Percentiles rank a stretch among this genome's conserved stretches.
phyloP scores from a whole-genome alignment of 192 early-diverging fungal genomes.

The Phycomyces nitens region DNA sequence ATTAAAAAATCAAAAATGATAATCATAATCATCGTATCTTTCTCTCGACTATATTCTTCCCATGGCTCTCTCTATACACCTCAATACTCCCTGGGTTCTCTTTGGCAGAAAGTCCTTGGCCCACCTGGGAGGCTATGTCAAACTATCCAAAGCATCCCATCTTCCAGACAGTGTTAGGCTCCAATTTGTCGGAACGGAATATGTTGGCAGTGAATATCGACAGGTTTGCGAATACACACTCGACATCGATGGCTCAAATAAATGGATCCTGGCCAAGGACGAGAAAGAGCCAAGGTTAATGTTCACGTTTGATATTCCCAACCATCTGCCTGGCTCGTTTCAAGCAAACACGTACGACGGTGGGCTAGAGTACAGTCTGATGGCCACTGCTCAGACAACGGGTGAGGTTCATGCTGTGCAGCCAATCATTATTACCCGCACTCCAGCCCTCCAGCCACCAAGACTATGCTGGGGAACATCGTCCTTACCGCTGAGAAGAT shows the following conservation, averaged over 20 bases:
- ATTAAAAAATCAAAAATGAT: too few relatives aligned
- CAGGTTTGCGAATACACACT: background rate
- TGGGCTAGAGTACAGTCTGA: background rate
- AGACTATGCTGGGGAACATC: conserved; percentile 14
- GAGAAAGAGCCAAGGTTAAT: background rate
- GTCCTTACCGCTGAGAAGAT: background rate
- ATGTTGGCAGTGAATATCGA: background rate
- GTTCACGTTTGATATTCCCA: background rate
- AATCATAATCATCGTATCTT: too few relatives aligned
- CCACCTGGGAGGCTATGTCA: background rate
- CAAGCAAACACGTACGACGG: background rate
- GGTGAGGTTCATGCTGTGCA: background rate
- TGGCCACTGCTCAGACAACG: background rate
- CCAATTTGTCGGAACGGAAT: background rate
- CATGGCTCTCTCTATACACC: background rate
- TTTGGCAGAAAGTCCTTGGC: background rate
- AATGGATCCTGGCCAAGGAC: background rate
- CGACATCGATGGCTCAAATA: background rate
- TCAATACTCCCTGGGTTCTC: background rate
- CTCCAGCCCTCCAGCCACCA: background rate
- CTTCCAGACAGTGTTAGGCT: background rate
- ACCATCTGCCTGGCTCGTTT: background rate
- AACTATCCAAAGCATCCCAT: background rate
- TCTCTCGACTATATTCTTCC: too few relatives aligned
- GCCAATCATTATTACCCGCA: background rate